phyloP scores from a whole-genome alignment of 805 yeast species.

The Alloascoidea hylecoeti region DNA sequence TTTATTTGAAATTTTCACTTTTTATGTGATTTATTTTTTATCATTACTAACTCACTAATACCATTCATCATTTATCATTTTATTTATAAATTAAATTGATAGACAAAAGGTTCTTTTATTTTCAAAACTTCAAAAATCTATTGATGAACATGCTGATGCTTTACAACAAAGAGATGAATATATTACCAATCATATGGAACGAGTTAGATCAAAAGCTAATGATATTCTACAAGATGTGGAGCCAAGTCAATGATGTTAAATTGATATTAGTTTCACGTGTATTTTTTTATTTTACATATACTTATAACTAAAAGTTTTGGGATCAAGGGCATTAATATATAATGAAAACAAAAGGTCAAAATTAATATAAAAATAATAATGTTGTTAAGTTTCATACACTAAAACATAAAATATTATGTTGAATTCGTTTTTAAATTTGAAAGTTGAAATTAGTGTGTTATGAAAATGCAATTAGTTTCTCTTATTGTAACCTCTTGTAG shows the following conservation, averaged over 20 bases:
- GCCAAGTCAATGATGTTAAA: no score
- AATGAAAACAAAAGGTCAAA: no score
- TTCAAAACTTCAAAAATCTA: slow-evolving; percentile 3
- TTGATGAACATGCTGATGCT: slow-evolving; percentile 2
- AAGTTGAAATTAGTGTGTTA: no score
- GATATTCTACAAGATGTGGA: background rate
- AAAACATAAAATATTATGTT: no score
- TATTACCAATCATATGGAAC: background rate
- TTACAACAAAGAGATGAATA: background rate
- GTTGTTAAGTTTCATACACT: no score
- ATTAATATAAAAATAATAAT: no score
- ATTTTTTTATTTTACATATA: no score
- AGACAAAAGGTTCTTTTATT: background rate
- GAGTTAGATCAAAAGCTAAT: background rate
- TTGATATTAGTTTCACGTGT: no score
- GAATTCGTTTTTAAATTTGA: no score
- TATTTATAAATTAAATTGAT: slow-evolving; percentile 5
- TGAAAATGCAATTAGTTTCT: slow-evolving; percentile 60
- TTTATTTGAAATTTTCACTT: slow-evolving; percentile 4
- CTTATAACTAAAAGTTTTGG: no score
- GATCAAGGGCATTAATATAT: no score
- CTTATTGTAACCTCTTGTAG: slow-evolving; percentile 84
- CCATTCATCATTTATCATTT: slow-evolving; percentile 2
- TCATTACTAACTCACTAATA: background rate
- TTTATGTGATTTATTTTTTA: slow-evolving; percentile 4